Percentiles rank a stretch among this genome's conserved stretches.
Conservation (phyloP, 495 filamentous ascomycete species). For the Talaromyces ruber region DNA sequence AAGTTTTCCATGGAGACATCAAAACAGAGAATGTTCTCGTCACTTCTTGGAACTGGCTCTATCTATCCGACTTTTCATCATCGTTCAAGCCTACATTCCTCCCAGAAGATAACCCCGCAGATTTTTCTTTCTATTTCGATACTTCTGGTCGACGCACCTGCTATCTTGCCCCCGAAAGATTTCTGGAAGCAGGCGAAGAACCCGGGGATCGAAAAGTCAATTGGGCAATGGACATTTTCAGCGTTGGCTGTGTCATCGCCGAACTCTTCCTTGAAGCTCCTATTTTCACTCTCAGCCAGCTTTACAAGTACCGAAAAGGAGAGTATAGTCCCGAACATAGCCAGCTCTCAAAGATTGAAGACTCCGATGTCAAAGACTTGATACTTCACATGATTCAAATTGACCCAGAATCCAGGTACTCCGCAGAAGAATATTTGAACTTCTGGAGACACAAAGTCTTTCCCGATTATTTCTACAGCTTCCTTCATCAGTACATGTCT, state of each 20-base stretch:
- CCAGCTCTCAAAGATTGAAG: conserved; percentile 78
- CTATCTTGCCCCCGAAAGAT: conserved; percentile 92
- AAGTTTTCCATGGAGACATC: conserved; percentile 94
- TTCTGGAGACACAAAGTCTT: conserved; percentile 90
- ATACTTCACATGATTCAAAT: conserved; percentile 92
- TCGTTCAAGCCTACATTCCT: conserved; percentile 93
- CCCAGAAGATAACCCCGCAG: conserved; percentile 93
- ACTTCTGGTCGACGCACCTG: conserved; percentile 88
- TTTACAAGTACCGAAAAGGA: conserved; percentile 86
- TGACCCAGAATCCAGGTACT: conserved; percentile 83
- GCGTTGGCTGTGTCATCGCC: conserved; percentile 92
- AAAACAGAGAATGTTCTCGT: conserved; percentile 96
- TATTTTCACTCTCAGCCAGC: conserved; percentile 85
- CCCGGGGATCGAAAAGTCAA: conserved; percentile 56
- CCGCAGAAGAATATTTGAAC: conserved; percentile 89
- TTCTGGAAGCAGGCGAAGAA: conserved; percentile 61
- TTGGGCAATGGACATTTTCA: conserved; percentile 99
- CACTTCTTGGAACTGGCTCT: conserved; percentile 99
- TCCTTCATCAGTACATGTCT: conserved; percentile 95
- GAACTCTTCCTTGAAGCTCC: conserved; percentile 94
- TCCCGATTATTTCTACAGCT: conserved; percentile 92
- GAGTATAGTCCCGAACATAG: conserved; percentile 83
- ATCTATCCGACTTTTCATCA: conserved; percentile 90
- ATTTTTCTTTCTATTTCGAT: conserved; percentile 97
- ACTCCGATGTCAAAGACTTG: conserved; percentile 77